Base-by-base conservation (phyloP, 495 filamentous ascomycete species). In the Amorphotheca resinae region DNA sequence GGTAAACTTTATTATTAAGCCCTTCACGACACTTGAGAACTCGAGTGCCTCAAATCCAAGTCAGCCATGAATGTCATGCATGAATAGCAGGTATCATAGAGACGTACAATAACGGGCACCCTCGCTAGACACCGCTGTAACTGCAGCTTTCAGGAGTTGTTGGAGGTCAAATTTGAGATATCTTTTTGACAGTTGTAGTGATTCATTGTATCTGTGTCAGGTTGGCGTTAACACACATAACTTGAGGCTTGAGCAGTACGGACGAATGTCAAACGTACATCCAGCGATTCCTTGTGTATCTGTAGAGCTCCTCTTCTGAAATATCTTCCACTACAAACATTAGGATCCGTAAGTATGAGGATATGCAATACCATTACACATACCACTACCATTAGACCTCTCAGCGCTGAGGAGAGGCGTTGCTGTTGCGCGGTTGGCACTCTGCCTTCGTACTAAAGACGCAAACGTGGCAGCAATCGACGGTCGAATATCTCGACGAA, bases 111-210 rank as follows among this genome's bases (percentile, higher is more conserved):
- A 57, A 22, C 42, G 42, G 37, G 59, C 59, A 14, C 59, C 60
- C 8, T 58, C 36, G 30, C 55, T 46, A 31, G 45, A 39, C 22
- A 38, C 20, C 21, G 35, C 53, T 48, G 52, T 46, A 12, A 66
- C 46, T 22, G 60, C 59, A 20, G 54, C 48, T 7, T 59, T 38
- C 18, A 66, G 22, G 36, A 66, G 58, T 26, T 52, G 44, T 22
- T 54, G 46, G 8, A 65, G 33, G 30, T 66, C 60, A 42, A 66
- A 65, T 46, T 57, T 63, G 16, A 59, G 32, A 50, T 64, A 64
- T 26, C 62, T 59, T 33, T 57, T 54, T 16, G 50, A 48, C 41
- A 64, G 58, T 41, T 61, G 52, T 9, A 34, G 41, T 28, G 55
- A 23, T 46, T 66, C 59, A 48, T 66, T 60, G 50, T 32, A 59